Evolutionary conservation across 139 green algal species (phyloP).

Genomic region (Chlamydomonas sp.): DNA sequence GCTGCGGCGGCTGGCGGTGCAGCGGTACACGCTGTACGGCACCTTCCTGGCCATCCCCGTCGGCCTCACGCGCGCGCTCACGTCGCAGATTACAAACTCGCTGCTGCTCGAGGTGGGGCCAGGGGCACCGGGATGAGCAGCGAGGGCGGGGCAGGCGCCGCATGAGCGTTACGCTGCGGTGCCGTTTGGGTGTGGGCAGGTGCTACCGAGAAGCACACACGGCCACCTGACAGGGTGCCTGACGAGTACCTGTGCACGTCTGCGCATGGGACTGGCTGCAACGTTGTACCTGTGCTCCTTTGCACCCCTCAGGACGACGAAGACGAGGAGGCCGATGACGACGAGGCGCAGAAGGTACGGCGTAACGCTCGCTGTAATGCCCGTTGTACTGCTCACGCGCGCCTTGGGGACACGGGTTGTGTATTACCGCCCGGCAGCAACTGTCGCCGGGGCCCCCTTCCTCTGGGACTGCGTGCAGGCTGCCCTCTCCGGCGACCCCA

Average conservation of each 20-base stretch:
- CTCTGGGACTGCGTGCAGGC: background rate
- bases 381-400: no score
- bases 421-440: no score
- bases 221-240: no score
- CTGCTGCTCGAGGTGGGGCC: conserved; percentile 4
- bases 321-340: background rate
- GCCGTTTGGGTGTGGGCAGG: no score
- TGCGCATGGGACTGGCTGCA: no score
- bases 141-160: background rate
- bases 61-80: background rate
- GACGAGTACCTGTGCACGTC: no score
- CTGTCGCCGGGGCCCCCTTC: no score
- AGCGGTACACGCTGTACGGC: conserved; percentile 25
- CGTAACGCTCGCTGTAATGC: no score
- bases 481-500: no score
- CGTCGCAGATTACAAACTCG: background rate
- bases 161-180: background rate
- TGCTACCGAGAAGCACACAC: no score
- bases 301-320: conserved; percentile 1
- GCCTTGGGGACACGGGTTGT: no score
- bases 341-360: background rate
- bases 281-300: no score
- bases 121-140: background rate
- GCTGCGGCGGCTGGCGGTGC: conserved; percentile 15
- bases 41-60: conserved; percentile 22